These are phyloP conservation scores for Talaromyces nanjingensis DNA, from an alignment of 495 filamentous ascomycete genomes.

Conservation along the genomic window DNA sequence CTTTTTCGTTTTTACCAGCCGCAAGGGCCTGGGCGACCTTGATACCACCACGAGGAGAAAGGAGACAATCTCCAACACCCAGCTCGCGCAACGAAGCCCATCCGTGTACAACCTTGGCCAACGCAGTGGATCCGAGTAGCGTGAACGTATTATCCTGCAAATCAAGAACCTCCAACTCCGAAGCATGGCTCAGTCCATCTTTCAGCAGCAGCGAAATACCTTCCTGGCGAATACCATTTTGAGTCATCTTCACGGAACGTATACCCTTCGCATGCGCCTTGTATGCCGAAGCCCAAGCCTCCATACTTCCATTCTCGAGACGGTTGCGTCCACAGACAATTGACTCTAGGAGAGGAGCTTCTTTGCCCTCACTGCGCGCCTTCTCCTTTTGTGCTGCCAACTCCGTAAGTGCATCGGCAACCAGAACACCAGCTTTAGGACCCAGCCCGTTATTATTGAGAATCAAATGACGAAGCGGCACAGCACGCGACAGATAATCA, in stretches of 20 bases:
- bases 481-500: slow-evolving; percentile 77
- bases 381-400: slow-evolving; percentile 78
- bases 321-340: slow-evolving; percentile 94
- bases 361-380: slow-evolving; percentile 56
- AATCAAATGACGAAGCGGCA: slow-evolving; percentile 83
- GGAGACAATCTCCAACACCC: slow-evolving; percentile 81
- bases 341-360: slow-evolving; percentile 78
- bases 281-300: slow-evolving; percentile 83
- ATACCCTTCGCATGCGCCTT: slow-evolving; percentile 67
- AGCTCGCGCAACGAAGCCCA: slow-evolving; percentile 78
- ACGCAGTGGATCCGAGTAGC: slow-evolving; percentile 64
- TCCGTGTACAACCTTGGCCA: slow-evolving; percentile 62
- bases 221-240: slow-evolving; percentile 94
- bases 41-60: slow-evolving; percentile 71
- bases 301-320: slow-evolving; percentile 92
- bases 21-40: slow-evolving; percentile 65
- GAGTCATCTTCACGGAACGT: slow-evolving; percentile 90
- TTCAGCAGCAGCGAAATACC: slow-evolving; percentile 73
- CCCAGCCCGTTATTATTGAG: slow-evolving; percentile 99
- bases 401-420: slow-evolving; percentile 68
- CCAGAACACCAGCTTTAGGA: slow-evolving; percentile 74
- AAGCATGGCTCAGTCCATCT: slow-evolving; percentile 64
- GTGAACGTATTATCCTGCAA: slow-evolving; percentile 98
- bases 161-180: slow-evolving; percentile 65
- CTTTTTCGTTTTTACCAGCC: slow-evolving; percentile 65